Evolutionary conservation across 345 rosid species (phyloP), one percentile per base, ranked within the genome.

Genomic region (Euphorbia peplus): DNA sequence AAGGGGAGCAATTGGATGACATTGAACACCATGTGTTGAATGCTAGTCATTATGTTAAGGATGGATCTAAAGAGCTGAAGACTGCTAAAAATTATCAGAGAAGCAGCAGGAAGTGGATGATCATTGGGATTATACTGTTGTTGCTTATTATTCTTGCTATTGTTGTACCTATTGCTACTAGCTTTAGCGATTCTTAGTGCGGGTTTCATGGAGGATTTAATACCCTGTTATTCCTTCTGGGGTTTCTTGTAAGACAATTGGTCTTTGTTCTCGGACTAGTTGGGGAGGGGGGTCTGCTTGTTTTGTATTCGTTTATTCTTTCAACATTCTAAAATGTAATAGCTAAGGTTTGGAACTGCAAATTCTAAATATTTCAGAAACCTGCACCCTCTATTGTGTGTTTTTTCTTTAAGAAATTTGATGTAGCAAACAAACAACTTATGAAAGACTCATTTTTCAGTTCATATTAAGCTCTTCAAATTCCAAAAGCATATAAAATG

Each of bases 1-100:
- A 95, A 62, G 99, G 96, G 2, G 98, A 92, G 79, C 87, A 95
- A 77, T 81, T 95, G 87, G 97, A 95, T 67, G 93, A 95, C 68
- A 95, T 92, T 8, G 97, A 88, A 75, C 96, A 87, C 61, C 98
- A 95, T 56, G 98, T 92, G 64, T 37, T 90, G 85, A 90, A 81
- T 59, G 99, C 97, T 0, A 76, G 86, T 11, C 88, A 90, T 60
- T 90, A 90, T 22, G 99, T 95, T 22, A 87, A 85, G 62, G 95
- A 84, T 54, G 99, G 96, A 1, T 73, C 96, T 2, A 85, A 82
- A 14, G 85, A 92, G 81, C 92, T 92, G 16, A 88, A 80, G 61
- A 71, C 73, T 3, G 99, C 98, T 0, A 90, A 86, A 76, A 75
- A 67, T 3, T 87, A 92, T 76, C 96, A 95, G 74, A 84, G 75